Evolutionary conservation across 164 flowering plant genomes (phyloP).

Genomic region (Vitis amurensis): DNA sequence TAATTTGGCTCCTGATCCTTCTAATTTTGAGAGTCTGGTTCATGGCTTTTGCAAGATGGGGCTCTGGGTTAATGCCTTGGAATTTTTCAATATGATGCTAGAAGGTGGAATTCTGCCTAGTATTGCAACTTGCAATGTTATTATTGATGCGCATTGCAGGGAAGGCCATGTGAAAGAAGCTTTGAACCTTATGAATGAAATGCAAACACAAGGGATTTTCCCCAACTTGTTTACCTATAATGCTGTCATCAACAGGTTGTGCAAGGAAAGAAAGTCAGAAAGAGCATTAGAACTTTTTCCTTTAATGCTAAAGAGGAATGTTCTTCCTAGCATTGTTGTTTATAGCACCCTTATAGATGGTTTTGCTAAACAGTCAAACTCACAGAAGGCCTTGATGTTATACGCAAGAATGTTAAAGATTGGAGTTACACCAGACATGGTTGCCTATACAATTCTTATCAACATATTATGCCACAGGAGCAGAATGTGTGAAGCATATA

Average conservation of each 20-base stretch:
- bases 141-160: slow-evolving; percentile 46
- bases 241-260: slow-evolving; percentile 37
- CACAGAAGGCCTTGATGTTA: slow-evolving; percentile 35
- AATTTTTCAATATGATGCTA: slow-evolving; percentile 26
- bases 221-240: slow-evolving; percentile 43
- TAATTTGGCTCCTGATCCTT: slow-evolving; percentile 37
- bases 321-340: slow-evolving; percentile 42
- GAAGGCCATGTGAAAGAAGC: slow-evolving; percentile 47
- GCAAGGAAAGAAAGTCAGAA: slow-evolving; percentile 35
- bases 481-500: slow-evolving; percentile 36
- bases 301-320: slow-evolving; percentile 48
- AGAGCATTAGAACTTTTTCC: slow-evolving; percentile 45
- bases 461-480: slow-evolving; percentile 25
- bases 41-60: slow-evolving; percentile 39
- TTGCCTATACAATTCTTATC: slow-evolving; percentile 45
- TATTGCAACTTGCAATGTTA: slow-evolving; percentile 31
- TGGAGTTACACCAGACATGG: slow-evolving; percentile 38
- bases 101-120: slow-evolving; percentile 34
- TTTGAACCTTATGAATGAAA: slow-evolving; percentile 36
- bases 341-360: slow-evolving; percentile 51
- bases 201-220: slow-evolving; percentile 35
- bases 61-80: slow-evolving; percentile 36
- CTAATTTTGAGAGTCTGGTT: slow-evolving; percentile 33
- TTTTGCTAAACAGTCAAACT: slow-evolving; percentile 42
- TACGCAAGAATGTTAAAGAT: slow-evolving; percentile 36